Evolutionary conservation across 208 protist genomes (phyloP).

Genomic region (Jaenimonas drosophilae): DNA sequence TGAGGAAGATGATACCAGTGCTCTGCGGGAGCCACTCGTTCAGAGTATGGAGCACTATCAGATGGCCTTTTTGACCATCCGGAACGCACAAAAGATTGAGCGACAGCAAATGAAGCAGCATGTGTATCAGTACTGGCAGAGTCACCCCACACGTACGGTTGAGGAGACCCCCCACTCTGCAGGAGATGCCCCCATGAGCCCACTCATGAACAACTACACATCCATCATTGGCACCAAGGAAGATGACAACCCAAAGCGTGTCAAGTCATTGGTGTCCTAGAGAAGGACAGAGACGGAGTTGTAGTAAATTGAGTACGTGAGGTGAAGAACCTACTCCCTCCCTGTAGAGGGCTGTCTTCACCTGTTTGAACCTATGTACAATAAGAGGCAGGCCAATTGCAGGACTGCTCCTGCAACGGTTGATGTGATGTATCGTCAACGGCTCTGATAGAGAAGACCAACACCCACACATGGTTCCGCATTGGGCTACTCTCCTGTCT

Average conservation of each 20-base stretch:
- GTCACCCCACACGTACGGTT: background rate
- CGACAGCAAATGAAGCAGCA: background rate
- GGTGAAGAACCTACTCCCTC: too few relatives aligned
- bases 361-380: too few relatives aligned
- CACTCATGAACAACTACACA: background rate
- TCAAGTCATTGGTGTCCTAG: too few relatives aligned
- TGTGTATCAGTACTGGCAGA: background rate
- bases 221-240: constrained; percentile 3
- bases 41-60: background rate
- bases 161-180: too few relatives aligned
- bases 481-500: constrained; percentile 3
- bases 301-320: too few relatives aligned
- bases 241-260: constrained; percentile 1
- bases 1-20: background rate
- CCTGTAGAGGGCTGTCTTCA: too few relatives aligned
- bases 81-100: background rate
- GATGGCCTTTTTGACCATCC: background rate
- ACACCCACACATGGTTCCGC: too few relatives aligned
- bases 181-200: background rate
- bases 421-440: too few relatives aligned
- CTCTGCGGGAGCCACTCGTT: background rate
- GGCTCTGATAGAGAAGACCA: too few relatives aligned
- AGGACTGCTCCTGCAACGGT: too few relatives aligned
- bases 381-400: too few relatives aligned
- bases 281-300: too few relatives aligned